Evolutionary conservation across 1,139 yeast genomes (phyloP).

Genomic region (Scheffersomyces parashehatae): DNA sequence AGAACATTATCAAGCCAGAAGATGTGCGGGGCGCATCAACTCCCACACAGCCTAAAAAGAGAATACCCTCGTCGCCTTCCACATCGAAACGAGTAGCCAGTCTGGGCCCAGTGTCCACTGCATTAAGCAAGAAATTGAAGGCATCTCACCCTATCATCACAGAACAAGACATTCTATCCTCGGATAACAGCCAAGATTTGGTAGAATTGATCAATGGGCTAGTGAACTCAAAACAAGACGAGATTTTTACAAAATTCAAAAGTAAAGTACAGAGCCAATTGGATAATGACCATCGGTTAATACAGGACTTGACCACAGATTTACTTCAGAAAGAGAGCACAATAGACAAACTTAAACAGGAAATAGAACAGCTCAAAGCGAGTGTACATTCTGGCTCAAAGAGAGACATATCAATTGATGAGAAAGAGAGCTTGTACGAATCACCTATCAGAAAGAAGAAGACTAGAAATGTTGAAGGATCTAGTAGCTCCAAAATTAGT

Average conservation of each 20-base stretch:
- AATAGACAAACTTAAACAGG: constrained; percentile 23
- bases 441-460: constrained; percentile 41
- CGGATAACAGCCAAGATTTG: constrained; percentile 27
- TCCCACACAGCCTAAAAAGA: constrained; percentile 5
- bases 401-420: constrained; percentile 8
- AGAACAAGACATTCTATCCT: constrained; percentile 34
- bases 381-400: constrained; percentile 1
- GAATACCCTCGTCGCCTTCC: constrained; percentile 2
- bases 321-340: constrained; percentile 26
- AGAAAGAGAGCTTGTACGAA: constrained; percentile 18
- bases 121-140: constrained; percentile 2
- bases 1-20: neutral
- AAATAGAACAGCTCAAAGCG: constrained; percentile 9
- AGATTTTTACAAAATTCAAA: constrained; percentile 30
- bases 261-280: constrained; percentile 28
- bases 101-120: neutral
- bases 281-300: constrained; percentile 28
- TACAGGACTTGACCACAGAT: constrained; percentile 26
- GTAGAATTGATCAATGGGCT: constrained; percentile 33
- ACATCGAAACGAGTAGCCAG: neutral
- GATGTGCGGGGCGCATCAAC: constrained; percentile 2
- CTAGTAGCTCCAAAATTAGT: constrained; percentile 16
- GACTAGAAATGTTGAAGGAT: constrained; percentile 11
- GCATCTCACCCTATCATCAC: constrained; percentile 19
- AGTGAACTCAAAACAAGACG: constrained; percentile 39